Evolutionary conservation across 371 early-diverging fungal genomes (phyloP), one percentile per base, ranked within the genome.

Genomic region (Choanephora cucurbitarum): DNA sequence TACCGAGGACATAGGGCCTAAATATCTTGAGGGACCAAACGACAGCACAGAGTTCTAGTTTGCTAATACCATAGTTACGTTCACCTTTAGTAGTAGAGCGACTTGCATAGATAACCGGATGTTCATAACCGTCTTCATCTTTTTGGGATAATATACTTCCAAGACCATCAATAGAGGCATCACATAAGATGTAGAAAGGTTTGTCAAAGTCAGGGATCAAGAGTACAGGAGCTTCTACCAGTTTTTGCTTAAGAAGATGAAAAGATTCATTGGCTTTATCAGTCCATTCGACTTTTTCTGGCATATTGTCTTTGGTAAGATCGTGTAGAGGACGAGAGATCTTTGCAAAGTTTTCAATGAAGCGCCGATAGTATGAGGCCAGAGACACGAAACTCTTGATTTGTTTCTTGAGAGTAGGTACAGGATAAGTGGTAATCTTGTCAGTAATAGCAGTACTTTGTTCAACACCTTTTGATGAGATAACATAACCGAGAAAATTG

Each of bases 251-350:
- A 8, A 49, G 49, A 18, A 15, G 31, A 10, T 49, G 18, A 19
- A 49, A 49, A 4, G 49, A 32, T 2, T 34, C 49, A 19, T 15
- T 37, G 14, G 34, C 15, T 1, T 9, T 23, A 14, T 28, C 28
- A 28, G 28, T 28, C 53, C 53, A 52, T 0, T 33, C 22, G 2
- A 42, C 23, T 9, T 51, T 51, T 15, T 53, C 34, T 28, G 28
- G 28, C 28, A 28, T 28, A 0, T 44, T 53, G 5, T 32, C n/a
- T 53, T 43, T 44, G 2, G 32, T 32, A 21, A 24, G 45, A 21
- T 53, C n/a, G 15, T 53, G 45, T 18, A 53, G 13, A 0, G 54
- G 45, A 4, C 54, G 15, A 9, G 54, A 44, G 1, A 53, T 53
- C 2, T 23, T 32, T 18, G 54, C 54, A n/a, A 53, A 53, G 1